A percentile compares a stretch with the other conserved stretches of the same genome.
These are phyloP conservation scores for Apiospora marii DNA, from an alignment of 2,329 filamentous ascomycete genomes.

Conservation along the genomic window DNA sequence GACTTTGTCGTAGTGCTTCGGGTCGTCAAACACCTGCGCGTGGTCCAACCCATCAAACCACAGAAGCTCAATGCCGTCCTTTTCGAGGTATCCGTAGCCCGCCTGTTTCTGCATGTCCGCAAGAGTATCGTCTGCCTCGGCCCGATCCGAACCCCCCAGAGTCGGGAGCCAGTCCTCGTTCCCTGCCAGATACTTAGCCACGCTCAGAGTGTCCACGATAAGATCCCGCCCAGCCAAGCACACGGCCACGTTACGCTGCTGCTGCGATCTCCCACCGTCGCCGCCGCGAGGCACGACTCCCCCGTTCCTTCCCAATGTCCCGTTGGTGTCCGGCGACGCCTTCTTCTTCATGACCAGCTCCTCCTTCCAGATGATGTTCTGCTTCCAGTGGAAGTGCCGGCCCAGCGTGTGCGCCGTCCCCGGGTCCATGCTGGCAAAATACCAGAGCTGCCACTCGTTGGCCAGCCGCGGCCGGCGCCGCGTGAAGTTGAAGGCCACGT, in stretches of 20 bases:
- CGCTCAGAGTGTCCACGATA: conserved; percentile 67
- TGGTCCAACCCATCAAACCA: conserved; percentile 71
- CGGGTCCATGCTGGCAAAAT: conserved; percentile 73
- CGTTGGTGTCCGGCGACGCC: conserved; percentile 23
- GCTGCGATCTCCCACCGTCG: conserved; percentile 26
- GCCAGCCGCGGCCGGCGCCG: conserved; percentile 59
- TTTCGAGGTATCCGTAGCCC: conserved; percentile 34
- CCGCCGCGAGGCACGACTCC: background rate
- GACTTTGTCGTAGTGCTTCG: conserved; percentile 36
- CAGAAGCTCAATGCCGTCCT: conserved; percentile 60
- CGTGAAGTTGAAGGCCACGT: conserved; percentile 77
- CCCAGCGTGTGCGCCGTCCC: conserved; percentile 70
- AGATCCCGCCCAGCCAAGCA: conserved; percentile 67
- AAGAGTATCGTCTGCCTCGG: conserved; percentile 27
- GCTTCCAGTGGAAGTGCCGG: conserved; percentile 74
- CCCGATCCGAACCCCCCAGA: conserved; percentile 23
- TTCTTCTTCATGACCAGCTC: conserved; percentile 54
- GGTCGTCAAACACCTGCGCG: conserved; percentile 64
- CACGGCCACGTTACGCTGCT: conserved; percentile 56
- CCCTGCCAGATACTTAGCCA: conserved; percentile 63
- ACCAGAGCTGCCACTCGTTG: conserved; percentile 76
- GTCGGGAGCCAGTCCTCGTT: conserved; percentile 41
- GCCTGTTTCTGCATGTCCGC: conserved; percentile 38
- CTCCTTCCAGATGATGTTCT: conserved; percentile 76
- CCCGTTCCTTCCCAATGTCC: conserved; percentile 21